Evolutionary conservation across 305 asterid genomes (phyloP), one percentile per base, ranked within the genome.

Genomic region (Plantago lanceolata): DNA sequence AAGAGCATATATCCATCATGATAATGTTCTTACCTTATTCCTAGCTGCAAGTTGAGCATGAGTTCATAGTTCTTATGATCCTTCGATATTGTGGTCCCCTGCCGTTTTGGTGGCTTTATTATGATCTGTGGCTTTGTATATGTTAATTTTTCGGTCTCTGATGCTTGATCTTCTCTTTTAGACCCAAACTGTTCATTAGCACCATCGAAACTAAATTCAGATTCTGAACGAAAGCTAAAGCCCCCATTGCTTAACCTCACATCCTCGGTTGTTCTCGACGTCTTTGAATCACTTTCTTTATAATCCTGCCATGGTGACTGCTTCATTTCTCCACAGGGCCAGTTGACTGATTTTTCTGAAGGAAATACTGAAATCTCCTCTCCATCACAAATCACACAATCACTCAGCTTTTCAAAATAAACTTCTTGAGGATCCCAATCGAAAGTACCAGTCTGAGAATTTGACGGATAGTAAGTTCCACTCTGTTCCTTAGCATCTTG

Each of bases 21-120:
- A 9, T 40, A 40, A 40, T 40, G 19, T 44, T 24, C 16, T 9
- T 88, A 91, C 98, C 96, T 84, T 80, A 91, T 86, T 49, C 98
- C 96, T 15, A 91, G 92, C 85, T 88, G 95, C 83, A 92, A 78
- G 75, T 92, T 92, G 31, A 92, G 90, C 97, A 89, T 87, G 61
- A 92, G 95, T 24, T 92, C 97, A 71, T 87, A 92, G 68, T 85
- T 84, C 64, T 80, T 87, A 55, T 89, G 98, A 19, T 90, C 98
- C 77, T 84, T 87, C 0, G 88, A 76, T 59, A 92, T 92, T 1
- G 86, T 75, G 19, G 63, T 67, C 53, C 98, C 97, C 51, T 79
- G 90, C 72, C 70, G 79, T 69, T 78, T 80, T 31, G 81, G 64
- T 9, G 89, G 85, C 74, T 81, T 84, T 45, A 85, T 76, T 35